Conservation (phyloP, 1,284 basidiomycete species). For the Cystobasidium sp. region DNA sequence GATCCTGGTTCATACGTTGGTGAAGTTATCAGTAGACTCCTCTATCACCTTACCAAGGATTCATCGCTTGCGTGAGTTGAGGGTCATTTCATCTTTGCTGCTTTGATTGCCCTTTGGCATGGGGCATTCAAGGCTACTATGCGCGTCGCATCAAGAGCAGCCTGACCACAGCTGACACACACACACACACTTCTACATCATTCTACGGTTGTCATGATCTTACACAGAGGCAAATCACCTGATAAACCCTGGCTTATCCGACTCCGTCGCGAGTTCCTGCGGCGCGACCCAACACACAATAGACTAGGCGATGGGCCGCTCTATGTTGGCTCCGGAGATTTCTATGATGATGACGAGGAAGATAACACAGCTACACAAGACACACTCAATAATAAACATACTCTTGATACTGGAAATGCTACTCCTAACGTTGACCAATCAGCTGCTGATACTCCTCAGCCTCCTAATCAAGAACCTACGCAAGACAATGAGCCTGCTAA, state of each 20-base stretch:
- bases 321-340: constrained; percentile 16
- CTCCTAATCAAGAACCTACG: background rate
- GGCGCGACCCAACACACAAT: constrained; percentile 53
- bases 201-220: background rate
- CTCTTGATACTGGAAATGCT: constrained; percentile 4
- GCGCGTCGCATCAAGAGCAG: background rate
- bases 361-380: background rate
- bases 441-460: constrained; percentile 10
- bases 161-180: constrained; percentile 1
- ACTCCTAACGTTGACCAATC: constrained; percentile 22
- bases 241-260: constrained; percentile 57
- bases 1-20: constrained; percentile 58
- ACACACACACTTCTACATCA: background rate
- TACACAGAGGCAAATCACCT: constrained; percentile 46
- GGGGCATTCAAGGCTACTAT: background rate
- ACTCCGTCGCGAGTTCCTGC: constrained; percentile 57
- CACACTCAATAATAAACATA: background rate
- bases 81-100: too few species aligned
- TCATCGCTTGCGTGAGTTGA: constrained; percentile 59
- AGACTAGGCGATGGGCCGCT: constrained; percentile 53
- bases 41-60: constrained; percentile 62
- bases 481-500: background rate
- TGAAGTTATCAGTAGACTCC: constrained; percentile 59
- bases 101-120: too few species aligned
- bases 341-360: constrained; percentile 28